Percentiles rank a stretch among this genome's conserved stretches.
These are phyloP conservation scores for Plasmodium vivax DNA, from an alignment of 169 alveolate genomes.

Conservation along the genomic window DNA sequence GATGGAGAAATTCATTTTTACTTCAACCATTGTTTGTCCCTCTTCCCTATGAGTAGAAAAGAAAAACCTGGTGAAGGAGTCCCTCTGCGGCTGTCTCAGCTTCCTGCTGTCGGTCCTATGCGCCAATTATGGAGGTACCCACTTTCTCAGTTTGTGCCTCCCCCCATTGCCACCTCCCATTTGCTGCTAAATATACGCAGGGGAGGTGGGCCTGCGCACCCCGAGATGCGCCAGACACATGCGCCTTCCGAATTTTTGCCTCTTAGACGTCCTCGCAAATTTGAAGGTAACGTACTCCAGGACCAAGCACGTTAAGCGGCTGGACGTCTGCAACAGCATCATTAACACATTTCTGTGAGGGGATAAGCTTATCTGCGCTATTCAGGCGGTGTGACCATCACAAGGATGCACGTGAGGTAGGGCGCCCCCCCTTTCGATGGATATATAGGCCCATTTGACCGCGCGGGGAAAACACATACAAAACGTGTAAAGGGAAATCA, in stretches of 20 bases:
- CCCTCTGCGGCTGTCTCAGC: slow-evolving; percentile 28
- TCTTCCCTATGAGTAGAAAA: slow-evolving; percentile 17
- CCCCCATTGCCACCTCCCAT: background rate
- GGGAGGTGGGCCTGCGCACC: background rate
- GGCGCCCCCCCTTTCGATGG: background rate
- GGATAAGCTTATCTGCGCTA: background rate
- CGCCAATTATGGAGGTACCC: slow-evolving; percentile 10
- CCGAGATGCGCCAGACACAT: background rate
- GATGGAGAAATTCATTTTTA: background rate
- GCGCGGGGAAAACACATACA: background rate
- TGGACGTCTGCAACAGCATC: slow-evolving; percentile 40
- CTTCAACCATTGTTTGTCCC: background rate
- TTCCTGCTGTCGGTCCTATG: slow-evolving; percentile 17
- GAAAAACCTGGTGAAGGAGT: background rate
- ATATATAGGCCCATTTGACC: background rate
- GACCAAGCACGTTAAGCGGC: slow-evolving; percentile 50
- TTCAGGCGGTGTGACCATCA: background rate
- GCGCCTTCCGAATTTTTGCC: background rate
- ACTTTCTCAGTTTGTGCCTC: background rate
- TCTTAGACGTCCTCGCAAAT: slow-evolving; percentile 12
- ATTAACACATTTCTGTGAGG: slow-evolving; percentile 20
- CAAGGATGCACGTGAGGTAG: background rate
- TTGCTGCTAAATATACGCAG: background rate
- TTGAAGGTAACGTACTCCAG: slow-evolving; percentile 26
- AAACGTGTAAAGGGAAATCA: background rate